Evolutionary conservation across 2,329 filamentous ascomycete genomes (phyloP), one percentile per base, ranked within the genome.

Genomic region (Penicillium digitatum): DNA sequence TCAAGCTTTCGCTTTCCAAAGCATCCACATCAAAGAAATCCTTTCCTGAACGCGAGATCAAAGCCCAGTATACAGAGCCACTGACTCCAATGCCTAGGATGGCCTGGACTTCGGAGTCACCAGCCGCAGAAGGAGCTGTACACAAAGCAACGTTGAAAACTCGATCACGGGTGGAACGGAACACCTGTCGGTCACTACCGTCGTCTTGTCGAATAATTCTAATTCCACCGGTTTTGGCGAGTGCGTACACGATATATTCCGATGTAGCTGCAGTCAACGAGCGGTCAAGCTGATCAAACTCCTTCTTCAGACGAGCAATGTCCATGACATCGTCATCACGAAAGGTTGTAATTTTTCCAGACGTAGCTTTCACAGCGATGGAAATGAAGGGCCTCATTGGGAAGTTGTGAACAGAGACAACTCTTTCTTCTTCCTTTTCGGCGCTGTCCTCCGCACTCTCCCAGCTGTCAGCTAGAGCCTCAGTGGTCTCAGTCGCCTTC

Each of bases 351-450:
- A 75, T 74, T 69, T 67, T 81, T 72, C 63, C 65, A 37, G 67
- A 46, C 49, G 66, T 60, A 20, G 70, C 59, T 49, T 75, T 75
- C 65, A 97, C 83, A 12, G 84, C 86, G 69, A 99, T 94, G 20
- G 92, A 88, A 62, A 95, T 92, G 81, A 95, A 99, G 4, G 94
- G 94, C 73, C 88, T 90, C 87, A 99, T 90, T 16, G 94, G 94
- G 72, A 99, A 96, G 73, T 95, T 95, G 78, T 89, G 94, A 44
- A 97, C 92, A 69, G 84, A 87, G 62, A 96, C 85, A 26, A 85
- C 81, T 43, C 80, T 77, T 4, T 83, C 74, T 48, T 84, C 81
- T 55, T 86, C 85, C 62, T 87, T 85, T 71, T 90, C 88, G 32
- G 84, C 82, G 44, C 68, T 67, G 52, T 83, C 83, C 66, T 92